Evolutionary conservation across 345 rosid genomes (phyloP).

Genomic region (Eucalyptus fibrosa): DNA sequence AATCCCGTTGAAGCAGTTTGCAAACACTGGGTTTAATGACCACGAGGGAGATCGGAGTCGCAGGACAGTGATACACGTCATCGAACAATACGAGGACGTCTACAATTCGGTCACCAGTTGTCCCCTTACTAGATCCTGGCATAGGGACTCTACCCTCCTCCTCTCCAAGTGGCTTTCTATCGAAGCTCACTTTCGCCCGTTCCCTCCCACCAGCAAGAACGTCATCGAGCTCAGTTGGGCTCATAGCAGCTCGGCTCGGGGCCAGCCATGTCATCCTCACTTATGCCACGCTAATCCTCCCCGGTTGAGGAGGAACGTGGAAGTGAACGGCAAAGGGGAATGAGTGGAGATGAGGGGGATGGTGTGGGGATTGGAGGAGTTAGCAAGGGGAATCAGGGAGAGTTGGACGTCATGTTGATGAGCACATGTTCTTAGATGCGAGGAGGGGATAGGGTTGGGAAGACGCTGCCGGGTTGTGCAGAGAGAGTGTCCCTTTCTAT

Average conservation of each 20-base stretch:
- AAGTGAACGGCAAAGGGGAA: not conserved
- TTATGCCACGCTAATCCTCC: not conserved
- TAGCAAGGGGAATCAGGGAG: not conserved
- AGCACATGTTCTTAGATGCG: not conserved
- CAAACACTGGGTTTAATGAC: not conserved
- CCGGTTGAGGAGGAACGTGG: too few relatives aligned
- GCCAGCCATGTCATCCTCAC: not conserved
- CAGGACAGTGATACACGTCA: rapidly evolving
- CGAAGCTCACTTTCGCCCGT: not conserved
- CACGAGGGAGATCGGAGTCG: not conserved
- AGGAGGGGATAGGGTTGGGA: not conserved
- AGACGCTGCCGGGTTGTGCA: not conserved
- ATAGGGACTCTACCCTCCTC: rapidly evolving
- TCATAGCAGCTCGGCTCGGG: rapidly evolving
- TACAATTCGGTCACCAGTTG: not conserved
- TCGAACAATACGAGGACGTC: too few relatives aligned
- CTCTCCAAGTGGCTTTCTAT: not conserved
- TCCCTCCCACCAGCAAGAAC: not conserved
- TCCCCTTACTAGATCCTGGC: not conserved
- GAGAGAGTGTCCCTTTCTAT: too few relatives aligned
- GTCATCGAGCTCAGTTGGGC: not conserved
- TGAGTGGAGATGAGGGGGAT: not conserved
- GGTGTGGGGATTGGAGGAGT: not conserved
- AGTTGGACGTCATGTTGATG: not conserved
- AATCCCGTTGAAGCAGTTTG: not conserved